Base-by-base conservation (phyloP, 108 stramenopile genomes). In the Ochromonas danica region DNA sequence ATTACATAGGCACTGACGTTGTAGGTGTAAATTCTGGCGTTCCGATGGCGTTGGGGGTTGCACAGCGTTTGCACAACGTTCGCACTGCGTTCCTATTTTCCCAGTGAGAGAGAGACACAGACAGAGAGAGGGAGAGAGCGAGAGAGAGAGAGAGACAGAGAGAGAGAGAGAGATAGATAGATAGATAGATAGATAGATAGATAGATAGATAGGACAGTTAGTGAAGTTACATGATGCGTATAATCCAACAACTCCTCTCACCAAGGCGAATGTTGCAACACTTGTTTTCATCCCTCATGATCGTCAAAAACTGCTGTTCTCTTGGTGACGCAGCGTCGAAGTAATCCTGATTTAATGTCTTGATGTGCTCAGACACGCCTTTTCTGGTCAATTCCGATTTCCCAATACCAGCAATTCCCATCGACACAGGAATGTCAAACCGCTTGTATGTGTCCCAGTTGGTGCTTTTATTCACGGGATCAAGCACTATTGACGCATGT, bases 311-410 rank as follows among this genome's bases (percentile, higher is more conserved):
- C 51, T 57, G 51, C 51, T 57, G 51, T 57, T 57, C 51, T 57
- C 51, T 57, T 57, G 51, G 51, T 57, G 51, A 57, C 51, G 51
- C 51, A 57, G 51, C 51, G 51, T 57, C 51, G 51, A 57, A 57
- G 51, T 57, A 57, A 57, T 57, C 51, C 51, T 57, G 51, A 57
- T 57, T 57, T 57, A 57, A 57, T 57, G 51, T 57, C 51, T 57
- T 57, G 51, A 57, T 57, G 51, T 57, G 51, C 51, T 57, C 51
- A 57, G 51, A 57, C 51, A 57, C 51, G 51, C 51, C 51, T 57
- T 57, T 57, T 57, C 51, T 57, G 51, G 51, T 57, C 51, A 57
- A 57, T 57, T 57, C 51, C 51, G 51, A 57, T 57, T 57, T 57
- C 51, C 51, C 51, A 57, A 57, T 57, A 57, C 51, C 51, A 57